These are phyloP conservation scores for Phyllosticta paracitricarpa DNA, from an alignment of 2,329 filamentous ascomycete genomes.

Conservation along the genomic window DNA sequence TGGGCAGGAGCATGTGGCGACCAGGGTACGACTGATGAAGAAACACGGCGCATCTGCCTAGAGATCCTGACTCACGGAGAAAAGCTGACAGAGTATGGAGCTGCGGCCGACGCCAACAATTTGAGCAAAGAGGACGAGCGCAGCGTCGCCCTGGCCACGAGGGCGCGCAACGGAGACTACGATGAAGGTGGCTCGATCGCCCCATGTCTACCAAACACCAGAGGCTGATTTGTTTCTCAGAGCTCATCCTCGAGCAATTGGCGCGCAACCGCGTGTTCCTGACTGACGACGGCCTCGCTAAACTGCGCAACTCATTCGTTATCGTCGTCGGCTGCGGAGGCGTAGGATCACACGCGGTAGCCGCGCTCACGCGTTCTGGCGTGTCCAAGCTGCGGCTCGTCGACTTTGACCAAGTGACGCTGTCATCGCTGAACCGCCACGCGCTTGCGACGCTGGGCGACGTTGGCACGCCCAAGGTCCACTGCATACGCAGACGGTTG, in stretches of 20 bases:
- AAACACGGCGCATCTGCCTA: neutral
- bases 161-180: conserved; percentile 54
- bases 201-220: neutral
- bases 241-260: conserved; percentile 87
- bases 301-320: conserved; percentile 72
- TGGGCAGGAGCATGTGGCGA: conserved; percentile 40
- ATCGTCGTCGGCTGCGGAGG: conserved; percentile 89
- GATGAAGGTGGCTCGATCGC: conserved; percentile 43
- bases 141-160: conserved; percentile 47
- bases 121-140: conserved; percentile 46
- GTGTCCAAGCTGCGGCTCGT: conserved; percentile 80
- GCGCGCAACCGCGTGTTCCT: conserved; percentile 90
- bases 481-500: conserved; percentile 67
- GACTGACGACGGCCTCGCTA: conserved; percentile 66
- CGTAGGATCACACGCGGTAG: conserved; percentile 84
- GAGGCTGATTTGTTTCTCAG: conserved; percentile 31
- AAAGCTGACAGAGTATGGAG: conserved; percentile 54
- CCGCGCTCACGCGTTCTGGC: conserved; percentile 79
- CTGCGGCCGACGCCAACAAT: conserved; percentile 34
- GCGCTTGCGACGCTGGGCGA: conserved; percentile 89
- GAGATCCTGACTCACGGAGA: conserved; percentile 16
- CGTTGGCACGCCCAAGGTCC: conserved; percentile 86
- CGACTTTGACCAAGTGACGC: conserved; percentile 94
- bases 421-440: conserved; percentile 92
- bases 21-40: conserved; percentile 32